Evolutionary conservation across 1,284 basidiomycete genomes (phyloP).

Genomic region (Exobasidium rhododendri): DNA sequence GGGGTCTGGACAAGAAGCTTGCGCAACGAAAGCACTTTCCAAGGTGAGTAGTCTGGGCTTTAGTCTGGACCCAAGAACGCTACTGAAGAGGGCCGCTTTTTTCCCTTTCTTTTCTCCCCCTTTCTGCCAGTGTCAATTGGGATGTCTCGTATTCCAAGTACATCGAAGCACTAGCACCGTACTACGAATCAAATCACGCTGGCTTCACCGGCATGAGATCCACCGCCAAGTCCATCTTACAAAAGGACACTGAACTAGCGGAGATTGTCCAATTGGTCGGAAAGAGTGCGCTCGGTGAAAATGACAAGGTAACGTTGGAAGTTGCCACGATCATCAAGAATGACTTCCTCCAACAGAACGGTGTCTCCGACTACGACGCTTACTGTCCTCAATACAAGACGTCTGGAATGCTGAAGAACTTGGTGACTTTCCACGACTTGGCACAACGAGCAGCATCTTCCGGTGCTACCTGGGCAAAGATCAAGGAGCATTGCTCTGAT

Average conservation of each 20-base stretch:
- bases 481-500: constrained; percentile 82
- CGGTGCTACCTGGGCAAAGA: constrained; percentile 79
- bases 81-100: too few species aligned
- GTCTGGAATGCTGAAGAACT: constrained; percentile 89
- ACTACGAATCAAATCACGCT: constrained; percentile 81
- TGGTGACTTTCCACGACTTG: constrained; percentile 88
- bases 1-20: constrained; percentile 74
- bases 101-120: too few species aligned
- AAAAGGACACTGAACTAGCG: constrained; percentile 96
- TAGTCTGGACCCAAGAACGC: too few species aligned
- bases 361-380: constrained; percentile 95
- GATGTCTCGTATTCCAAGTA: constrained; percentile 98
- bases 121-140: constrained; percentile 99
- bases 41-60: too few species aligned
- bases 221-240: constrained; percentile 90
- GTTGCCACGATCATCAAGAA: constrained; percentile 91
- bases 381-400: constrained; percentile 82
- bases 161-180: constrained; percentile 86
- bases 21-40: constrained; percentile 93
- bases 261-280: constrained; percentile 99
- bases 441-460: constrained; percentile 75
- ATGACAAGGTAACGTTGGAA: constrained; percentile 97
- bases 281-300: constrained; percentile 94
- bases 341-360: constrained; percentile 98
- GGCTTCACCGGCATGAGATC: constrained; percentile 90